Conservation (phyloP, 495 filamentous ascomycete genomes). For the Lophiotrema nucula region DNA sequence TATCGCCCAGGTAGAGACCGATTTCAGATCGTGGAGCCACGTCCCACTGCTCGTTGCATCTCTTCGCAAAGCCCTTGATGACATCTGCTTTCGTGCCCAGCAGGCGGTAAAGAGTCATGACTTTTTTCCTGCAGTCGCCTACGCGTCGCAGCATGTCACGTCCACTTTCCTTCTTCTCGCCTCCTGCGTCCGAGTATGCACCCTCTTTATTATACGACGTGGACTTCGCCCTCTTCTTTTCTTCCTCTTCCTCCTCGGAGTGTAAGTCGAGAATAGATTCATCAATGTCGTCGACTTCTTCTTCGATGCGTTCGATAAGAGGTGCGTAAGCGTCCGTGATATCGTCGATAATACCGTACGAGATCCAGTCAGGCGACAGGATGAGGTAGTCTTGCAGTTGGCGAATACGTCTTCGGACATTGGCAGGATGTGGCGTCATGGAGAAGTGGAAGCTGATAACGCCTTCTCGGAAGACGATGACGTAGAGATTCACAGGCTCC, state of each 20-base stretch:
- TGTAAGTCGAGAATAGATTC: slow-evolving; percentile 63
- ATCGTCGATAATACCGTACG: slow-evolving; percentile 95
- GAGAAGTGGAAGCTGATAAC: slow-evolving; percentile 95
- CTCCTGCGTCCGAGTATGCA: slow-evolving; percentile 47
- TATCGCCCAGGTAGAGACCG: slow-evolving; percentile 92
- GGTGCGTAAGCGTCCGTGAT: slow-evolving; percentile 95
- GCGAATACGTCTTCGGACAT: slow-evolving; percentile 87
- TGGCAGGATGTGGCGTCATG: slow-evolving; percentile 88
- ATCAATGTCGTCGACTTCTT: slow-evolving; percentile 48
- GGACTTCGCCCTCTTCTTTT: slow-evolving; percentile 23
- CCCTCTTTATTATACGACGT: slow-evolving; percentile 18
- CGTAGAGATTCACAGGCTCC: slow-evolving; percentile 95
- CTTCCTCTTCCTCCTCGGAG: slow-evolving; percentile 44
- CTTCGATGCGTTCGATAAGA: slow-evolving; percentile 74
- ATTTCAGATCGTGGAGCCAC: slow-evolving; percentile 94
- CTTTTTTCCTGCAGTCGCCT: slow-evolving; percentile 92
- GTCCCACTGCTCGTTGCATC: slow-evolving; percentile 97
- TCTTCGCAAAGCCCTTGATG: slow-evolving; percentile 98
- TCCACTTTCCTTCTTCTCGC: slow-evolving; percentile 52
- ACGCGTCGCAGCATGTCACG: slow-evolving; percentile 86
- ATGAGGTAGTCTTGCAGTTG: slow-evolving; percentile 94
- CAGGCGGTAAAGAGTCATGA: slow-evolving; percentile 89
- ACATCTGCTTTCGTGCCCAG: slow-evolving; percentile 97
- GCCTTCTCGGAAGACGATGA: slow-evolving; percentile 93
- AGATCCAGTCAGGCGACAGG: slow-evolving; percentile 94